phyloP scores from a whole-genome alignment of 2,329 filamentous ascomycete species.

The Xylariaceae sp. region DNA sequence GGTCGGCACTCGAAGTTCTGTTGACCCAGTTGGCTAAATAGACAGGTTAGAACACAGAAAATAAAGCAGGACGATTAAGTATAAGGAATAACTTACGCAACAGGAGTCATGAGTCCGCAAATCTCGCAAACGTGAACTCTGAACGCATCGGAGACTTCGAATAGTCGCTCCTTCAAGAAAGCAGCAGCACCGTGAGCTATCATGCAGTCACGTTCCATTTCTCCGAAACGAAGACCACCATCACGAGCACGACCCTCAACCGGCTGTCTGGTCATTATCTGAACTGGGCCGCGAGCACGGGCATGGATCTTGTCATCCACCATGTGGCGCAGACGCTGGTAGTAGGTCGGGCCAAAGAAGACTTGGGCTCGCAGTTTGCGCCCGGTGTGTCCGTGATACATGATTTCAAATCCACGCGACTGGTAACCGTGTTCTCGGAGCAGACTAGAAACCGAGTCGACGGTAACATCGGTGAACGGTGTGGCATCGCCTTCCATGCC shows the following conservation, averaged over 20 bases:
- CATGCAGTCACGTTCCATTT: conserved; percentile 99
- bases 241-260: conserved; percentile 98
- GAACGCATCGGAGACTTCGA: conserved; percentile 97
- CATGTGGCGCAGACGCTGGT: conserved; percentile 98
- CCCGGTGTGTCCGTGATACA: conserved; percentile 98
- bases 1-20: conserved; percentile 94
- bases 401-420: conserved; percentile 92
- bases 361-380: conserved; percentile 89
- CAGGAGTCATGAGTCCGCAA: conserved; percentile 96
- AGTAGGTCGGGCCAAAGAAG: conserved; percentile 97
- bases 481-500: conserved; percentile 96
- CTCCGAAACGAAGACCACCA: conserved; percentile 97
- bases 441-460: conserved; percentile 83
- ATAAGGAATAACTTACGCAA: conserved; percentile 69
- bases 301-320: conserved; percentile 99
- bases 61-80: not conserved
- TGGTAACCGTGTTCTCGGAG: conserved; percentile 90
- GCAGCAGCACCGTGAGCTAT: conserved; percentile 97
- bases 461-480: conserved; percentile 95
- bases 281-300: conserved; percentile 90
- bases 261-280: conserved; percentile 94
- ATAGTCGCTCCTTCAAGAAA: conserved; percentile 94
- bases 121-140: conserved; percentile 98
- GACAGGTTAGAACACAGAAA: not conserved
- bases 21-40: conserved; percentile 76